Evolutionary conservation across 1,284 basidiomycete species (phyloP).

Genomic region (Crucibulum parvulum): DNA sequence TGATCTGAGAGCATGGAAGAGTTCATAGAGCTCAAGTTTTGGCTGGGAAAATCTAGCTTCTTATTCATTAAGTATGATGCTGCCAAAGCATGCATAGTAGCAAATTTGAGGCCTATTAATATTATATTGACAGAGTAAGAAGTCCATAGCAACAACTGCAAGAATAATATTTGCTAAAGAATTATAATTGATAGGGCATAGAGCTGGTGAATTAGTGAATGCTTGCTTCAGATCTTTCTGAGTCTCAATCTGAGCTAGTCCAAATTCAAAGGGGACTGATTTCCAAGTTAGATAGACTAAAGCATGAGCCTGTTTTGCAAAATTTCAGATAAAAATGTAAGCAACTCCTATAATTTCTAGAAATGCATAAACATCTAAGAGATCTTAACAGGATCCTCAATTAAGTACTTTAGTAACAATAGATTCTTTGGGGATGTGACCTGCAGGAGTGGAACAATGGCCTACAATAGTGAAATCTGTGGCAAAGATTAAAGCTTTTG

Average conservation of each 20-base stretch:
- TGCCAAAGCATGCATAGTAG: slow-evolving; percentile 35
- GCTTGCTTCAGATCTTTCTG: too few relatives aligned
- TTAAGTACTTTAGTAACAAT: slow-evolving; percentile 7
- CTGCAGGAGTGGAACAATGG: slow-evolving; percentile 22
- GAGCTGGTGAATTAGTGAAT: too few relatives aligned
- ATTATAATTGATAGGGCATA: too few relatives aligned
- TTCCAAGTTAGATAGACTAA: too few relatives aligned
- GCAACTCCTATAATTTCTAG: slow-evolving; percentile 21
- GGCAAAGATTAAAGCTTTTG: slow-evolving; percentile 27
- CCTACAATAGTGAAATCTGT: slow-evolving; percentile 17
- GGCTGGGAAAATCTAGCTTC: slow-evolving; percentile 47
- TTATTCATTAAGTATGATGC: slow-evolving; percentile 39
- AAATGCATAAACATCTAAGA: slow-evolving; percentile 15
- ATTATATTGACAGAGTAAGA: slow-evolving; percentile 16
- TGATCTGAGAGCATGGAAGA: slow-evolving; percentile 36
- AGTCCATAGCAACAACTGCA: slow-evolving; percentile 43
- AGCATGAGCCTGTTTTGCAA: slow-evolving; percentile 22
- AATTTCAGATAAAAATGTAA: slow-evolving; percentile 26
- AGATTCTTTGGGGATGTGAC: slow-evolving; percentile 12
- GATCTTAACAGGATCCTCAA: slow-evolving; percentile 9
- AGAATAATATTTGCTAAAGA: too few relatives aligned
- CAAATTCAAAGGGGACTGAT: too few relatives aligned
- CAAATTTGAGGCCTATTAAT: slow-evolving; percentile 9
- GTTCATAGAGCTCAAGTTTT: slow-evolving; percentile 48
- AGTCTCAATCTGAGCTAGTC: too few relatives aligned